These are phyloP conservation scores for Thalassiosira livingstoniorum DNA, from an alignment of 352 stramenopile species.

Conservation along the genomic window DNA sequence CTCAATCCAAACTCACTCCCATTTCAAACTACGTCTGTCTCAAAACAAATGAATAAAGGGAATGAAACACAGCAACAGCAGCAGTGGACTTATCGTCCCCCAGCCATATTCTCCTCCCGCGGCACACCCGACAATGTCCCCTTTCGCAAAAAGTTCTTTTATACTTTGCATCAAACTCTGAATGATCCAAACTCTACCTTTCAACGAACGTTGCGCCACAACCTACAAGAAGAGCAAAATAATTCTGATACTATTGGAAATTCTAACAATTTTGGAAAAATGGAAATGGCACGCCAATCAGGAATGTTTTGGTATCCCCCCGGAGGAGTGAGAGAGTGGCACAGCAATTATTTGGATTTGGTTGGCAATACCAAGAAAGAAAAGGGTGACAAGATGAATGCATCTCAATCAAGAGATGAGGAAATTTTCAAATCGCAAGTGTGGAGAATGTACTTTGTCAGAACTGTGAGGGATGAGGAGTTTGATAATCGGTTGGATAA, in stretches of 20 bases:
- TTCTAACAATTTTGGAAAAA: slow-evolving; percentile 34
- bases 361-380: slow-evolving; percentile 34
- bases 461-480: slow-evolving; percentile 48
- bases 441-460: slow-evolving; percentile 61
- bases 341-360: slow-evolving; percentile 61
- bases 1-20: slow-evolving; percentile 41
- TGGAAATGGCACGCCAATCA: slow-evolving; percentile 42
- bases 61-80: slow-evolving; percentile 49
- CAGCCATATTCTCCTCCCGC: slow-evolving; percentile 45
- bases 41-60: neutral
- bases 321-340: slow-evolving; percentile 57
- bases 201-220: too few species aligned
- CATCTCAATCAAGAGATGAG: slow-evolving; percentile 27
- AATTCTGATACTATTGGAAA: too few species aligned
- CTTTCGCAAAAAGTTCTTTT: slow-evolving; percentile 47
- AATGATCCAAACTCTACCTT: too few species aligned
- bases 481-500: slow-evolving; percentile 54
- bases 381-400: neutral
- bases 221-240: too few species aligned
- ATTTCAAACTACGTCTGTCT: slow-evolving; percentile 45
- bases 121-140: slow-evolving; percentile 28
- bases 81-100: slow-evolving; percentile 51
- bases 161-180: slow-evolving; percentile 35
- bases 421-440: slow-evolving; percentile 53
- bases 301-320: slow-evolving; percentile 68